Base-by-base conservation (phyloP, 352 stramenopile species). In the Pythium grandisporangium region DNA sequence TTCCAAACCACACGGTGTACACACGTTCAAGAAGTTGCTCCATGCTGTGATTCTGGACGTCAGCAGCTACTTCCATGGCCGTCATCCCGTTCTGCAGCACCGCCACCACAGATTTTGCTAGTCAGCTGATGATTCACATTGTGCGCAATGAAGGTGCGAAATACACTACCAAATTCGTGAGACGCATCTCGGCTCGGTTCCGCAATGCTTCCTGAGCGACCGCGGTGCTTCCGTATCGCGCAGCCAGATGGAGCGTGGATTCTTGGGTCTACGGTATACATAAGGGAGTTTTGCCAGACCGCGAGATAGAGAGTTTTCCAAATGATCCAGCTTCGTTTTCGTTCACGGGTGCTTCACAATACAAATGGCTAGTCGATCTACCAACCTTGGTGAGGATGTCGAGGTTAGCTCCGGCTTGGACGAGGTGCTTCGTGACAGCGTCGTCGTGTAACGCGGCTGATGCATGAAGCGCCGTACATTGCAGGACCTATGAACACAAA, bases 391-490 rank as follows among this genome's bases (percentile, higher is more conserved):
- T 58, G 13, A 42, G 34, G 5, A 45, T 51, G 37, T 78, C 58
- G 14, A 73, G 51, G 30, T 68, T 42, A 7, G 69, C 66, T 2
- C 69, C 69, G 6, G 69, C 69, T 22, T 75, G 58, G 1, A 82
- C 42, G 10, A 82, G 56, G 33, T 61, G 55, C 36, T 65, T 59
- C 3, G 68, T 55, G 17, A 82, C 44, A 1, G 52, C 34, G 33
- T 64, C 52, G 2, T 49, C 57, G 10, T 50, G 46, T 3, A 77
- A 54, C 27, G 58, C 57, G 8, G 61, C 50, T 0, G 69, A 70
- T 2, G 69, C 69, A 34, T 79, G 69, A 2, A 82, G 48, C 3
- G 69, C 69, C 10, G 61, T 77, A 30, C 79, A 73, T 29, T 66
- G 48, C 5, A 82, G 47, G 8, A 75, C 42, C 63, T 74, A 20